These are phyloP conservation scores for Trametes punicea DNA, from an alignment of 768 basidiomycete species.

Conservation along the genomic window DNA sequence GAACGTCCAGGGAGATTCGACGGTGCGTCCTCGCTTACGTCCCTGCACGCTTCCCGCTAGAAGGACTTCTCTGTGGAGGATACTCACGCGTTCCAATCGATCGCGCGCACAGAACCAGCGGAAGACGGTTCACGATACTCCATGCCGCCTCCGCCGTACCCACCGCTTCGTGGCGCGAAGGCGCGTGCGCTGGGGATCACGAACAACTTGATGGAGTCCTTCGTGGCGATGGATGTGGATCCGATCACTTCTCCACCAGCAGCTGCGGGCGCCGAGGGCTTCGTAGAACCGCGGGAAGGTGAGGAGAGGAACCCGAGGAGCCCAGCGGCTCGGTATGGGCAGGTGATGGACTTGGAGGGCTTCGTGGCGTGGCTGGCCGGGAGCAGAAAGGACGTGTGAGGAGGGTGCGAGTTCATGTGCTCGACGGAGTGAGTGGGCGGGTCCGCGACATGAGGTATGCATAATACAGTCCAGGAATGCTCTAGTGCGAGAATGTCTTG, in stretches of 20 bases:
- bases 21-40: background rate
- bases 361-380: slow-evolving; percentile 23
- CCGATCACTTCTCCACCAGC: slow-evolving; percentile 9
- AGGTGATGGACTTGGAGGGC: slow-evolving; percentile 34
- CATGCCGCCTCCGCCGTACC: slow-evolving; percentile 48
- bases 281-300: background rate
- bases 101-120: background rate
- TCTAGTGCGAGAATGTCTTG: too few species aligned
- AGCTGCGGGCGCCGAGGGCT: background rate
- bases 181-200: slow-evolving; percentile 37
- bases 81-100: too few species aligned
- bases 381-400: slow-evolving; percentile 7
- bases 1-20: background rate
- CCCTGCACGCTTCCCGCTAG: background rate
- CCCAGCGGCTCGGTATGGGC: slow-evolving; percentile 35
- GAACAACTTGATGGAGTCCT: slow-evolving; percentile 58
- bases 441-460: slow-evolving; percentile 8
- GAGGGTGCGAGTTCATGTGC: slow-evolving; percentile 6
- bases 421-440: slow-evolving; percentile 3
- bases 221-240: slow-evolving; percentile 61
- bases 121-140: slow-evolving; percentile 31
- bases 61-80: too few species aligned
- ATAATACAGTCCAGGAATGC: too few species aligned
- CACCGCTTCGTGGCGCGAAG: slow-evolving; percentile 43
- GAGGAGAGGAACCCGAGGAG: background rate